Evolutionary conservation across 495 filamentous ascomycete genomes (phyloP).

Genomic region (Tuber aestivum): DNA sequence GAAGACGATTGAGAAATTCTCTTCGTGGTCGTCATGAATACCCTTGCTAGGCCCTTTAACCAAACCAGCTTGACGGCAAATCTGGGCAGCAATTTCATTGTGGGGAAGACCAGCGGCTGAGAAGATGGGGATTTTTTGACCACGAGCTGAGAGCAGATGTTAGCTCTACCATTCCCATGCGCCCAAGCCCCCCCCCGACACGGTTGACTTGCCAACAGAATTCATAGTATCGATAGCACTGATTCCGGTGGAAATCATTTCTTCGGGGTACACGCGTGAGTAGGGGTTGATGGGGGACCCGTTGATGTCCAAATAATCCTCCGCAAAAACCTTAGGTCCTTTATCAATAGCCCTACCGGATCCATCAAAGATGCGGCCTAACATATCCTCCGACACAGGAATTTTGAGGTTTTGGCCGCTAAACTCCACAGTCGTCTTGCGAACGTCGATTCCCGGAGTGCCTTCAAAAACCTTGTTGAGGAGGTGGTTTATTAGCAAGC

Average conservation of each 20-base stretch:
- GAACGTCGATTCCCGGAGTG: conserved; percentile 93
- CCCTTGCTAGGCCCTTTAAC: conserved; percentile 82
- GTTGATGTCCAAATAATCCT: conserved; percentile 98
- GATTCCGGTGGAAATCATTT: conserved; percentile 99
- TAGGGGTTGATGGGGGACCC: conserved; percentile 99
- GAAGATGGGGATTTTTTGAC: conserved; percentile 99
- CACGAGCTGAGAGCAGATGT: conserved; percentile 55
- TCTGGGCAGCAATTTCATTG: conserved; percentile 97
- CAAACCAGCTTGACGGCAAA: conserved; percentile 90
- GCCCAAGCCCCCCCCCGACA: conserved; percentile 9
- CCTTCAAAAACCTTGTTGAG: conserved; percentile 90
- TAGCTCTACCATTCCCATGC: neutral
- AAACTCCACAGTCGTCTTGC: conserved; percentile 98
- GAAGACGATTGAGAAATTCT: conserved; percentile 99
- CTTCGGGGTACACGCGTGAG: conserved; percentile 95
- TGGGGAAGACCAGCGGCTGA: conserved; percentile 96
- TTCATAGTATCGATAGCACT: conserved; percentile 99
- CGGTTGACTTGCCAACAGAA: conserved; percentile 62
- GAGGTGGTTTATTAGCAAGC: neutral
- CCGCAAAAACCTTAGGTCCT: conserved; percentile 94
- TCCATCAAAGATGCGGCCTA: conserved; percentile 97
- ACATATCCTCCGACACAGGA: conserved; percentile 98
- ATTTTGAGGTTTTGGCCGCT: conserved; percentile 95
- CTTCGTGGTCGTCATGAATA: conserved; percentile 92
- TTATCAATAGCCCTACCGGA: conserved; percentile 97